Conservation (phyloP, 1,284 basidiomycete genomes). For the Ustilago hordei region DNA sequence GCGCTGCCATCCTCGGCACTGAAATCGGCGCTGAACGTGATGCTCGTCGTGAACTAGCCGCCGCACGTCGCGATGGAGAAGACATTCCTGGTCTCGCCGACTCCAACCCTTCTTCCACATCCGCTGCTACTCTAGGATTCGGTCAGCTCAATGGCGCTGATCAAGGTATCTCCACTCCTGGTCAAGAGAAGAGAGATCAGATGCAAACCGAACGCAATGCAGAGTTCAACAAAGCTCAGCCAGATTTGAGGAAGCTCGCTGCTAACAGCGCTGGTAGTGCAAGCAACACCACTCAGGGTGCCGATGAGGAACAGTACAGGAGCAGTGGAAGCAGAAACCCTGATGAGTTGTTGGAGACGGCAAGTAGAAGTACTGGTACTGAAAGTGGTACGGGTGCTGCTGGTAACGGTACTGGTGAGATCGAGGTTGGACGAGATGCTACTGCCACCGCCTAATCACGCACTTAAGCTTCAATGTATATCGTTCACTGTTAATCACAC, state of each 20-base stretch:
- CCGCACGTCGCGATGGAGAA: slow-evolving; percentile 32
- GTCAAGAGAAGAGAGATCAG: slow-evolving; percentile 32
- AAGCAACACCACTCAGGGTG: slow-evolving; percentile 3
- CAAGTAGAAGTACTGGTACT: slow-evolving; percentile 25
- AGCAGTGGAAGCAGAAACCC: slow-evolving; percentile 16
- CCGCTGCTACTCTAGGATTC: slow-evolving; percentile 20
- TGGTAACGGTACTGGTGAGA: slow-evolving; percentile 4
- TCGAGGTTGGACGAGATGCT: slow-evolving; percentile 37
- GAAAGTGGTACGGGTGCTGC: slow-evolving; percentile 36
- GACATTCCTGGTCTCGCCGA: slow-evolving; percentile 10
- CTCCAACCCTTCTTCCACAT: slow-evolving; percentile 4
- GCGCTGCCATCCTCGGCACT: slow-evolving; percentile 23
- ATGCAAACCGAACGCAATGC: slow-evolving; percentile 36
- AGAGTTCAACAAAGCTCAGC: slow-evolving; percentile 32
- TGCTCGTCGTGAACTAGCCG: slow-evolving; percentile 37
- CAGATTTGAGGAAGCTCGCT: slow-evolving; percentile 32
- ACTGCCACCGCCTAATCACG: slow-evolving; percentile 20
- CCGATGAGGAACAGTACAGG: background rate
- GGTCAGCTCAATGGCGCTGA: slow-evolving; percentile 51
- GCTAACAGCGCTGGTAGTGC: slow-evolving; percentile 18
- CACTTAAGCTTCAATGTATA: background rate
- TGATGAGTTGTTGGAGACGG: slow-evolving; percentile 28
- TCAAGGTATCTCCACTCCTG: slow-evolving; percentile 38
- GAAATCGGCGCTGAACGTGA: slow-evolving; percentile 45
- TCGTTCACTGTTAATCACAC: background rate